These are phyloP conservation scores for Bryoerythrophyllum caledonicum DNA, from an alignment of 225 moss, liverwort and hornwort species.

Conservation along the genomic window DNA sequence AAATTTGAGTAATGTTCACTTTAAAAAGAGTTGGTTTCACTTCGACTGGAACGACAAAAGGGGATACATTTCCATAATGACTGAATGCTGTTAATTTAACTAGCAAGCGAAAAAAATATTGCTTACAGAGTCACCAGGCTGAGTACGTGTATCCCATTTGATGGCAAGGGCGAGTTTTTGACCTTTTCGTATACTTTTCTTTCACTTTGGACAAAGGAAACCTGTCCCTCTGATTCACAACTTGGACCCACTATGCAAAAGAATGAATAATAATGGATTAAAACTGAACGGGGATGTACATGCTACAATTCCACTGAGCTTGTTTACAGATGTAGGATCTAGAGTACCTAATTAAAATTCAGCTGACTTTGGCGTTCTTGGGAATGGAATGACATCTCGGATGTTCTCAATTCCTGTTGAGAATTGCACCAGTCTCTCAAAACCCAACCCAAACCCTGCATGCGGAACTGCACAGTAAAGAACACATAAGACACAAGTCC, in stretches of 20 bases:
- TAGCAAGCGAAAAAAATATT: no score
- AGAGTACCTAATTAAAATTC: slow-evolving; percentile 63
- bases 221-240: not conserved
- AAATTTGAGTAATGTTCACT: no score
- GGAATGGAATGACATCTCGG: slow-evolving; percentile 93
- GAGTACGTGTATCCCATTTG: no score
- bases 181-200: not conserved
- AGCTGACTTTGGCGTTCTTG: slow-evolving; percentile 92
- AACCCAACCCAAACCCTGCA: slow-evolving; percentile 96
- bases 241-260: slow-evolving; percentile 11
- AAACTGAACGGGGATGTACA: slow-evolving; percentile 21
- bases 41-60: no score
- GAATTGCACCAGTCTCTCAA: slow-evolving; percentile 96
- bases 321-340: slow-evolving; percentile 12
- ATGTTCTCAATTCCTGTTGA: slow-evolving; percentile 97
- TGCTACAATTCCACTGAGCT: slow-evolving; percentile 21
- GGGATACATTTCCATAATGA: no score
- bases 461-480: slow-evolving; percentile 71
- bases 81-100: no score
- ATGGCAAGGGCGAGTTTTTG: not conserved
- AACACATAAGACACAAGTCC: not conserved
- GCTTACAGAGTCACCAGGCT: no score
- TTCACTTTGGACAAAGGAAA: not conserved
- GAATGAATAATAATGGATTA: slow-evolving; percentile 26
- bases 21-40: not conserved